Percentiles rank a stretch among this genome's conserved stretches.
phyloP scores from a whole-genome alignment of 192 early-diverging fungal genomes.

The Spizellomyces sp. region DNA sequence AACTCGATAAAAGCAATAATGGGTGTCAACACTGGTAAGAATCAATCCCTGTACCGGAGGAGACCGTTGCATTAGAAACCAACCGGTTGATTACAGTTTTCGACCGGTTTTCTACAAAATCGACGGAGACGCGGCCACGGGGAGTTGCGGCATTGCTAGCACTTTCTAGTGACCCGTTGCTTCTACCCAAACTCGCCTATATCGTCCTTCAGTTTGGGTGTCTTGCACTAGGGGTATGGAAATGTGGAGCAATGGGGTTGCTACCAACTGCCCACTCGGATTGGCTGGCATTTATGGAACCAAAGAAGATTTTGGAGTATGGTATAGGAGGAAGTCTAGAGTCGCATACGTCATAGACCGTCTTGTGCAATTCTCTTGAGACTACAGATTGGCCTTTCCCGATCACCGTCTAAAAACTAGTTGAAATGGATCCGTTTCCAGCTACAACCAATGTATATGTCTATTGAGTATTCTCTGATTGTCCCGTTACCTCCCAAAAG shows the following conservation, averaged over 20 bases:
- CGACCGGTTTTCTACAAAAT: constrained; percentile 65
- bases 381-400: no score
- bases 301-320: constrained; percentile 14
- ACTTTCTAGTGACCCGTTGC: constrained; percentile 54
- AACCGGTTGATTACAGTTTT: constrained; percentile 53
- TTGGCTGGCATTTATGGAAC: constrained; percentile 90
- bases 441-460: no score
- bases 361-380: no score
- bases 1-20: constrained; percentile 79
- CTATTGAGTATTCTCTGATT: no score
- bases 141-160: constrained; percentile 29
- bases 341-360: no score
- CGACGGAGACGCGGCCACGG: constrained; percentile 45
- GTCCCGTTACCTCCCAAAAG: no score
- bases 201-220: constrained; percentile 79
- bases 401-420: no score
- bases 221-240: constrained; percentile 87
- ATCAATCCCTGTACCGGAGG: background rate
- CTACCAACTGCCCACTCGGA: constrained; percentile 91
- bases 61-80: no score
- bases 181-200: constrained; percentile 82
- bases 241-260: constrained; percentile 91
- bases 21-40: constrained; percentile 47
- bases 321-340: no score
- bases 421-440: no score